Base-by-base conservation (phyloP, 73 alveolate species). In the Tetrahymena elliotti region DNA sequence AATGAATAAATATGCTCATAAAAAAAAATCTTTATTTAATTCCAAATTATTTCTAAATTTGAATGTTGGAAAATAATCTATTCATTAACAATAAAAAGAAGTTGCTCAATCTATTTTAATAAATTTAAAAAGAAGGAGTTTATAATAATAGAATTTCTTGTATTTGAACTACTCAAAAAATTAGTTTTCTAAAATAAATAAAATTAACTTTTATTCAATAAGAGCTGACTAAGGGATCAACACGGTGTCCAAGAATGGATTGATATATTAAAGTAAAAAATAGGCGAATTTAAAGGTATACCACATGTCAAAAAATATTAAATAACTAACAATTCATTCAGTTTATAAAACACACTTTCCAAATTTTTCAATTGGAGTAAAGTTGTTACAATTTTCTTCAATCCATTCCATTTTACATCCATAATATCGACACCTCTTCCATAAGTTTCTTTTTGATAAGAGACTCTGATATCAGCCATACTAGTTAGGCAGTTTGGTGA, bases 341-440 rank as follows among this genome's bases (percentile, higher is more conserved):
- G 36, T 36, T 24, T 68, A 68, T 68, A 22, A 68, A 68, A 68
- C 36, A 24, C 88, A 68, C 88, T 68, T 68, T 68, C 88, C 88
- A 31, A 68, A 68, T 31, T 68, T 68, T 68, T 68, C 88, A 68
- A 68, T 68, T 4, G 88, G 88, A 68, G 88, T 68, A 11, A 7
- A 68, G n/a, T 68, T 31, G 22, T 68, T 68, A 35, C 88, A 68
- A 31, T 68, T 68, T 68, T 68, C 88, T 68, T 68, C 88, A 68
- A 68, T 68, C 6, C 88, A n/a, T n/a, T n/a, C n/a, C n/a, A 68
- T 31, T 68, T 68, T 27, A 35, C 88, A 68, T 68, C 88, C 16
- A 68, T 36, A 68, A 68, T 22, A 33, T 96, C 97, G 22, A 83
- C 97, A 33, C 97, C 97, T 92, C 97, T 88, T 52, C 97, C 97